Base-by-base conservation (phyloP, 1,139 yeast genomes). In the Saccharomyces pastorianus region DNA sequence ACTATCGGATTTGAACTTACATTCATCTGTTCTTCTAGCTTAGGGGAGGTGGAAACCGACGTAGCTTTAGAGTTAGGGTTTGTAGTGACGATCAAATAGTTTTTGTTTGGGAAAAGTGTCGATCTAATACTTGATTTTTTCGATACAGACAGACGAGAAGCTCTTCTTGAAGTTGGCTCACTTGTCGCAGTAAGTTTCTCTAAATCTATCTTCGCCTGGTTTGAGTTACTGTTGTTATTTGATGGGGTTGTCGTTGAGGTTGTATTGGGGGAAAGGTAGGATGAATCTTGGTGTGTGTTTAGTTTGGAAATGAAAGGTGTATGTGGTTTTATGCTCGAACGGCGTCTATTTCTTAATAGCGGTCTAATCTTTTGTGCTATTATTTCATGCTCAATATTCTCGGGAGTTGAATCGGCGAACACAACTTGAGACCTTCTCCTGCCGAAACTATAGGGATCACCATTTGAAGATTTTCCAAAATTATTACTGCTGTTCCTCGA, bases 341-440 rank as follows among this genome's bases (percentile, higher is more conserved):
- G 48, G 23, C 53, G 41, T 23, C 50, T 47, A 13, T 47, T 55
- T 48, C 50, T 60, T 49, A 51, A 50, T 42, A 48, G 46, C 3
- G 59, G 56, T 46, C 58, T 55, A 6, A 51, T 52, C n/a, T 73
- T 68, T 6, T 69, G 69, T 50, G 68, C 70, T 46, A 70, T 66
- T 9, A 71, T 69, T 51, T 69, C 72, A 51, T 69, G 70, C 31
- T 59, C 59, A 8, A 50, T 29, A 27, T 54, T 56, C 42, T 54
- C 60, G 46, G 61, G 56, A 50, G 64, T 51, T 28, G 59, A 60
- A 34, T 58, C 65, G 17, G 59, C 55, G 49, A 65, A 51, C 47
- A 68, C 60, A 47, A 68, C 61, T 38, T 63, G 60, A 14, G 68
- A 61, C 42, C 59, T 61, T 47, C 66, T 58, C 48, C 65, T 55